These are phyloP conservation scores for Penicillium egyptiacum DNA, from an alignment of 495 filamentous ascomycete species.

Conservation along the genomic window DNA sequence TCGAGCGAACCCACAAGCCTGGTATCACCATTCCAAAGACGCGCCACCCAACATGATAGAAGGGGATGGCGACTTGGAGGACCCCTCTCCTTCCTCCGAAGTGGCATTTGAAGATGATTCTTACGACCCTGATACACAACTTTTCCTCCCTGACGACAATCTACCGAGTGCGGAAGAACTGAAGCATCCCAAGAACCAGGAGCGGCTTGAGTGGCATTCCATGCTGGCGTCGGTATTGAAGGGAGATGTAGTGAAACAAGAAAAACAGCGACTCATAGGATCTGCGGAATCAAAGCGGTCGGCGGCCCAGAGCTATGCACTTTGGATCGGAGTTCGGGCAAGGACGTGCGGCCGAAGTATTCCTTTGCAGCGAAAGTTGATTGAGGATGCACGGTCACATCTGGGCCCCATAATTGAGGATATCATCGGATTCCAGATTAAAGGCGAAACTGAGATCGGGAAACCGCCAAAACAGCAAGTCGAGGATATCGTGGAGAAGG, in stretches of 20 bases:
- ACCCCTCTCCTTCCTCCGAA: conserved; percentile 82
- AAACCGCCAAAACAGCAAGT: conserved; percentile 85
- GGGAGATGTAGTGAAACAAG: conserved; percentile 94
- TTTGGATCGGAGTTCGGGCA: conserved; percentile 87
- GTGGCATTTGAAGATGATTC: conserved; percentile 75
- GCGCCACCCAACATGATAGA: conserved; percentile 63
- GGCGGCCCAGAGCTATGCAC: conserved; percentile 70
- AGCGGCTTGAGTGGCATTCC: conserved; percentile 94
- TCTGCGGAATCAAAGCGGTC: conserved; percentile 73
- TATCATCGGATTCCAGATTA: conserved; percentile 89
- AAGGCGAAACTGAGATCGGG: conserved; percentile 87
- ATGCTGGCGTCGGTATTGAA: conserved; percentile 96
- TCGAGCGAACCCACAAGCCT: conserved; percentile 66
- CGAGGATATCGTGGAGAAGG: conserved; percentile 79
- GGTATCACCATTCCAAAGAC: conserved; percentile 71
- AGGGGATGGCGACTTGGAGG: conserved; percentile 85
- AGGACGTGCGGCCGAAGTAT: conserved; percentile 79
- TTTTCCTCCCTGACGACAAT: conserved; percentile 83
- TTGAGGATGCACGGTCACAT: conserved; percentile 72
- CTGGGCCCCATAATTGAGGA: conserved; percentile 75
- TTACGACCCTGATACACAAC: conserved; percentile 89
- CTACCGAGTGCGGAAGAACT: conserved; percentile 87
- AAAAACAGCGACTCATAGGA: conserved; percentile 92
- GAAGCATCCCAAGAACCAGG: conserved; percentile 81
- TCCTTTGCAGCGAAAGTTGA: conserved; percentile 74